phyloP scores from a whole-genome alignment of 257 asterid species.

The Schizonepeta tenuifolia region DNA sequence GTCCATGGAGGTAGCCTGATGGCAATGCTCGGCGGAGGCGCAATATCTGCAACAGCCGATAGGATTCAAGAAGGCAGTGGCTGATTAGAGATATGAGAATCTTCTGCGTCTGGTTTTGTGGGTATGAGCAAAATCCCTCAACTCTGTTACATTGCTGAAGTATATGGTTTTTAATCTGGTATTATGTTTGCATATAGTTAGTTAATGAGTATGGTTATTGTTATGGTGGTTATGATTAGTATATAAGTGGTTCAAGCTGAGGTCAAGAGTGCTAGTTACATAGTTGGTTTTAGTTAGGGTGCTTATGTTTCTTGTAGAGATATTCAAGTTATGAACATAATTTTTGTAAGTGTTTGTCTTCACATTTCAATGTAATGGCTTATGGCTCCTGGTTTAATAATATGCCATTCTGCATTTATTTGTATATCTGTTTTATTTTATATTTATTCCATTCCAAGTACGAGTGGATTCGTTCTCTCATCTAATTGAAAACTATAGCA shows the following conservation, averaged over 20 bases:
- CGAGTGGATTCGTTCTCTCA: too few relatives aligned
- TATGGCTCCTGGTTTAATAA: background rate
- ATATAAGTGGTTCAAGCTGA: background rate
- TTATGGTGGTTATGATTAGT: background rate
- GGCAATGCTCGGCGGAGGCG: slow-evolving; percentile 59
- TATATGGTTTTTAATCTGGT: background rate
- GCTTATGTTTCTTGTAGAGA: slow-evolving; percentile 3
- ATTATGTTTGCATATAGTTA: background rate
- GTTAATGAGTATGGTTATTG: background rate
- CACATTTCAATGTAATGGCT: background rate
- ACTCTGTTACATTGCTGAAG: background rate
- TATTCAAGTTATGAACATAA: slow-evolving; percentile 13
- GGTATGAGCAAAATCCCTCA: slow-evolving; percentile 22
- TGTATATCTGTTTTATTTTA: too few relatives aligned
- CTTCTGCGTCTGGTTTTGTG: slow-evolving; percentile 24
- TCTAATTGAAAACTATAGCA: too few relatives aligned
- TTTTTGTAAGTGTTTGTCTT: background rate
- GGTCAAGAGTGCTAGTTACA: background rate
- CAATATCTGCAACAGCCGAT: slow-evolving; percentile 24
- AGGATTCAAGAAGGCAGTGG: slow-evolving; percentile 18
- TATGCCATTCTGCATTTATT: background rate
- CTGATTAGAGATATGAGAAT: slow-evolving; percentile 28
- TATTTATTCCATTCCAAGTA: too few relatives aligned
- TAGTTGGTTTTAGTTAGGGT: slow-evolving; percentile 2
- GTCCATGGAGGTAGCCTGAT: slow-evolving; percentile 75